These are phyloP conservation scores for Tylopilus sp. DNA, from an alignment of 768 basidiomycete species.

Conservation along the genomic window DNA sequence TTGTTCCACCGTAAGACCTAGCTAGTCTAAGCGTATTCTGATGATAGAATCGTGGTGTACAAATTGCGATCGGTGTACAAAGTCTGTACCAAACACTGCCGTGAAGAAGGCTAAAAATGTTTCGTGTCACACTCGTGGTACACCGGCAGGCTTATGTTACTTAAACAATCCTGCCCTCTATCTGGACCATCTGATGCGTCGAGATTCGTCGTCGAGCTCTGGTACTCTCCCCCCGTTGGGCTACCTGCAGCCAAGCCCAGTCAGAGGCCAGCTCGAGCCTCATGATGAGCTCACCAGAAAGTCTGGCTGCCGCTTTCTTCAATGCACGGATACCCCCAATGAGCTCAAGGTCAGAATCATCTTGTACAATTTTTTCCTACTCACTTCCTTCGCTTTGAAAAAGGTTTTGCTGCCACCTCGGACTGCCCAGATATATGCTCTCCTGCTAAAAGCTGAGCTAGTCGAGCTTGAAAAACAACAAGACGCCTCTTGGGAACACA, in stretches of 20 bases:
- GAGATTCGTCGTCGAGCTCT: conserved; percentile 23
- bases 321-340: conserved; percentile 73
- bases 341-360: conserved; percentile 59
- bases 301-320: conserved; percentile 68
- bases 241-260: conserved; percentile 60
- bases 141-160: background rate
- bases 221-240: conserved; percentile 38
- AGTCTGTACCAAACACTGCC: conserved; percentile 22
- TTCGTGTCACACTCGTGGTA: conserved; percentile 19
- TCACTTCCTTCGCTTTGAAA: conserved; percentile 5
- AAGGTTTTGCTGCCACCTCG: conserved; percentile 68
- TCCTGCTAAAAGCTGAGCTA: conserved; percentile 60
- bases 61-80: conserved; percentile 22
- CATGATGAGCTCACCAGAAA: conserved; percentile 46
- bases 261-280: conserved; percentile 75
- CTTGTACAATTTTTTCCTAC: background rate
- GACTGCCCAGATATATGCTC: conserved; percentile 62
- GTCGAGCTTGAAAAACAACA: conserved; percentile 58
- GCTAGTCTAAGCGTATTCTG: no score
- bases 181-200: conserved; percentile 19
- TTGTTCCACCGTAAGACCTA: no score
- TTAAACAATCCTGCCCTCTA: conserved; percentile 8
- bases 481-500: conserved; percentile 60
- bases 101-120: background rate
- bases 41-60: background rate